phyloP scores from a whole-genome alignment of 1,284 basidiomycete genomes.

The Afroboletus lepidellus region DNA sequence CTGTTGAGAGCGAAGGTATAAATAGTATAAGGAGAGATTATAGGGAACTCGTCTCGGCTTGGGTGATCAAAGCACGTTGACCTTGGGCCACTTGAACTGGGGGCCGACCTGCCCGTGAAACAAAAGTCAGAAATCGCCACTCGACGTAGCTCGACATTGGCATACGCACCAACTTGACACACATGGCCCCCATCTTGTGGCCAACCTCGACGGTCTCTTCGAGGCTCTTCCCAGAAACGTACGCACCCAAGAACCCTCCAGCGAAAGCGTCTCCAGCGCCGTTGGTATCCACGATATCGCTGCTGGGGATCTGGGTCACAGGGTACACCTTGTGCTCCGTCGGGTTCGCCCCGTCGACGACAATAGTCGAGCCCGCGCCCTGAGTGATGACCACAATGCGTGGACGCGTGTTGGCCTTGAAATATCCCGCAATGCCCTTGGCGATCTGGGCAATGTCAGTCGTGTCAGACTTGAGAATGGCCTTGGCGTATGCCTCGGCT shows the following conservation, averaged over 20 bases:
- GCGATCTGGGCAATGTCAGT: conserved; percentile 73
- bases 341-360: conserved; percentile 67
- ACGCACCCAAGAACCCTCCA: conserved; percentile 93
- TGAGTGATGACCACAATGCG: conserved; percentile 93
- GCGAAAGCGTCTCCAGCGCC: conserved; percentile 98
- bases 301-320: conserved; percentile 62
- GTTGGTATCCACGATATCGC: conserved; percentile 94
- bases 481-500: conserved; percentile 83
- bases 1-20: conserved; percentile 40
- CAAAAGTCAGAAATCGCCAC: neutral
- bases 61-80: conserved; percentile 75
- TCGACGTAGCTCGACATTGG: conserved; percentile 31
- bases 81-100: conserved; percentile 79
- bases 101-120: conserved; percentile 60
- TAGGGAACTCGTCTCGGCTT: conserved; percentile 62
- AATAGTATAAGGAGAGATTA: conserved; percentile 5
- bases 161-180: conserved; percentile 74
- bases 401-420: conserved; percentile 72
- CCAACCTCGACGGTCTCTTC: conserved; percentile 84
- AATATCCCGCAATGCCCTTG: conserved; percentile 64
- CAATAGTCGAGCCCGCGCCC: conserved; percentile 78
- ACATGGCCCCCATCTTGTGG: conserved; percentile 89
- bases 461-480: conserved; percentile 56
- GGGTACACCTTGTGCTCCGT: conserved; percentile 50
- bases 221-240: conserved; percentile 77